Evolutionary conservation across 202 grass and related monocot genomes (phyloP).

Genomic region (Elaeis oleifera): DNA sequence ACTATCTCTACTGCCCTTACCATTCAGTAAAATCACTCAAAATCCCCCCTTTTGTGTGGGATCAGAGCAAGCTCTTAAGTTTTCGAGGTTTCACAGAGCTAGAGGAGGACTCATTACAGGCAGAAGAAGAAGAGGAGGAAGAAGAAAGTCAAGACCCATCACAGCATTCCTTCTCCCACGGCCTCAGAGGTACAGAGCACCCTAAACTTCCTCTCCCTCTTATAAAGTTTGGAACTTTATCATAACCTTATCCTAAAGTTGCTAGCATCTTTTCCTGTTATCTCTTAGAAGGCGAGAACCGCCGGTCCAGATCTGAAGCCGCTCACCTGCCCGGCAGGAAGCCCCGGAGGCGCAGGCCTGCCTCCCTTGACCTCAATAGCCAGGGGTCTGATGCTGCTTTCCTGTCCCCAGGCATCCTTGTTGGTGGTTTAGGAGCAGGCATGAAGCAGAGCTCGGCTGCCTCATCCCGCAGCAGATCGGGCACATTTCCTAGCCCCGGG

Average conservation of each 20-base stretch:
- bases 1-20: no score
- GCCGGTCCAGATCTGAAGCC: conserved; percentile 32
- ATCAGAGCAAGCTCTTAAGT: conserved; percentile 17
- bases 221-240: background rate
- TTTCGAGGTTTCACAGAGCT: conserved; percentile 32
- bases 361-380: conserved; percentile 51
- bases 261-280: conserved; percentile 18
- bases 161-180: conserved; percentile 39
- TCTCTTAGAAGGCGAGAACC: conserved; percentile 47
- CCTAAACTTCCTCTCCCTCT: background rate
- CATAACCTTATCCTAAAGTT: conserved; percentile 3
- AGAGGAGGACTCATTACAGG: conserved; percentile 28
- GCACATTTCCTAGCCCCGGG: conserved; percentile 77
- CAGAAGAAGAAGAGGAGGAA: background rate
- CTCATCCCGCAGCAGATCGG: conserved; percentile 79
- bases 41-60: background rate
- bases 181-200: conserved; percentile 42
- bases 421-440: conserved; percentile 31
- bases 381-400: conserved; percentile 36
- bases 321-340: conserved; percentile 40
- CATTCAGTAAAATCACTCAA: no score
- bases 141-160: conserved; percentile 29
- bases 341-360: conserved; percentile 29
- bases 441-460: conserved; percentile 83
- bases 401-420: conserved; percentile 40